Evolutionary conservation across 495 filamentous ascomycete genomes (phyloP), one percentile per base, ranked within the genome.

Genomic region (Aspergillus nanangensis): DNA sequence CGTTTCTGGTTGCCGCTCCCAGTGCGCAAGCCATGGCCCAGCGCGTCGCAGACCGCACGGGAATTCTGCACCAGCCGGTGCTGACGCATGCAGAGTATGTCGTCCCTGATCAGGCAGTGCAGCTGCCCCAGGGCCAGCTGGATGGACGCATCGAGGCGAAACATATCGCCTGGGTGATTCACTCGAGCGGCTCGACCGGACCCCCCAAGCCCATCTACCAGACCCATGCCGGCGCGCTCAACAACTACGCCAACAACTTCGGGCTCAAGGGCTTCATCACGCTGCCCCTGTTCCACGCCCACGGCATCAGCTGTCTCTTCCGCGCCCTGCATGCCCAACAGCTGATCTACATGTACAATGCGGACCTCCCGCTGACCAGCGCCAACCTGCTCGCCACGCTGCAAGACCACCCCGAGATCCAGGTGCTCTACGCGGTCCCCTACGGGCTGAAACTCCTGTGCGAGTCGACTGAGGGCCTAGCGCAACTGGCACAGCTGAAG

Each of bases 241-340:
- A 55, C 37, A 71, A 72, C 45, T 75, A 69, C 47, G 60, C 61
- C 18, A 62, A 64, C 20, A 69, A 65, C 41, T 66, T 51, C 47
- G 53, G 53, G 0, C 38, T 75, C 5, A 63, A 60, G 18, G 69
- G 71, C 0, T 78, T 80, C 44, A 68, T 71, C 41, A 75, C 76
- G 0, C 56, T 79, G 3, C 78, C 77, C 4, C 62, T 78, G 23
- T 81, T 70, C 33, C 77, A 81, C 24, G 67, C 64, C 11, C 70
- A 77, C 56, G 75, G 72, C 2, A 58, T 80, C 38, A 71, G 64
- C 27, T 69, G 65, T 47, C 51, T 77, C 9, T 75, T 76, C 45
- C 62, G 75, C 3, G 68, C 74, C 10, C 51, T 78, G 23, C 57
- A 69, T 41, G 53, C 65, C 1, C 34, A 61, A 19, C 65, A 71